phyloP scores from a whole-genome alignment of 257 asterid species.

The Linderniella brevidens region DNA sequence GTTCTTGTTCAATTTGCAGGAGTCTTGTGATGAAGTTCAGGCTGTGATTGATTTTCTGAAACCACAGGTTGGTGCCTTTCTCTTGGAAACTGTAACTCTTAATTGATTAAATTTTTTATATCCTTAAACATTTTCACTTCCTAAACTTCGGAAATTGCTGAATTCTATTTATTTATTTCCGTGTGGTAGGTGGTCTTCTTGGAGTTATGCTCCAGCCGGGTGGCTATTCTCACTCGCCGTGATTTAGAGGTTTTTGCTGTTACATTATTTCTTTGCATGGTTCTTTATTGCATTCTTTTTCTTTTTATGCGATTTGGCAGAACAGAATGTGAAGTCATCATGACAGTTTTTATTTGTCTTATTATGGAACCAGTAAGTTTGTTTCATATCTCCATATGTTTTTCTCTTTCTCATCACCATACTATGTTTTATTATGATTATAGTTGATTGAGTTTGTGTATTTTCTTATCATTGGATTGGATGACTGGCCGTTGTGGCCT shows the following conservation, averaged over 20 bases:
- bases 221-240: slow-evolving; percentile 56
- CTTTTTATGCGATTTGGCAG: slow-evolving; percentile 1
- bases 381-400: no score
- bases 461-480: no score
- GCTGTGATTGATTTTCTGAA: slow-evolving; percentile 65
- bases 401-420: no score
- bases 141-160: not conserved
- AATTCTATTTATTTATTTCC: not conserved
- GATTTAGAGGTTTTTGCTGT: slow-evolving; percentile 38
- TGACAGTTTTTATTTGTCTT: slow-evolving; percentile 1
- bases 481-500: no score
- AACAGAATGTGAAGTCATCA: slow-evolving; percentile 1
- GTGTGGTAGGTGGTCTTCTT: slow-evolving; percentile 59
- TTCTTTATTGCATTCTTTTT: not conserved
- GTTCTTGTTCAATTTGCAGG: slow-evolving; percentile 26
- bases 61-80: slow-evolving; percentile 37
- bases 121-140: slow-evolving; percentile 8
- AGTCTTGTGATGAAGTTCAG: slow-evolving; percentile 77
- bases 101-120: slow-evolving; percentile 11
- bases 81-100: slow-evolving; percentile 3
- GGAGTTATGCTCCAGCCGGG: slow-evolving; percentile 78
- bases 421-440: no score
- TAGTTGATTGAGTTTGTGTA: no score
- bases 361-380: not conserved
- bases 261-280: slow-evolving; percentile 7